These are phyloP conservation scores for Nemania abortiva DNA, from an alignment of 2,329 filamentous ascomycete species.

Conservation along the genomic window DNA sequence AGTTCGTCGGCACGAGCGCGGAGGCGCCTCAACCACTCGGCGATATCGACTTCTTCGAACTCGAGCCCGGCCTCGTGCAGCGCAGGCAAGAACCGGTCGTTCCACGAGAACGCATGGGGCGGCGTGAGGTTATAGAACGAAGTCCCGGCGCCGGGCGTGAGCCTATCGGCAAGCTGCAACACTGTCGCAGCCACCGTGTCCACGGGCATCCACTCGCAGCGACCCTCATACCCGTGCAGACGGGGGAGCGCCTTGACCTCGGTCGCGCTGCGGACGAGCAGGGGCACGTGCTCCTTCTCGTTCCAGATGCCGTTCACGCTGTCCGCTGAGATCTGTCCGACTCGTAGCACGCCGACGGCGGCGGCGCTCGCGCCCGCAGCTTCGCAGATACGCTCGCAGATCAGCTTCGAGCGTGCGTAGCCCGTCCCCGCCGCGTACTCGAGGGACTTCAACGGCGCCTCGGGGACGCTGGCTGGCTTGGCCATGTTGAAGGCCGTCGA, in stretches of 20 bases:
- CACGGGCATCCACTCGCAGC: constrained; percentile 52
- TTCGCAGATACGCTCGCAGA: constrained; percentile 54
- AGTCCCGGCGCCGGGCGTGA: constrained; percentile 27
- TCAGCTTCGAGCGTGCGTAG: constrained; percentile 55
- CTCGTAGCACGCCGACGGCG: constrained; percentile 50
- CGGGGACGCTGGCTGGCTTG: constrained; percentile 47
- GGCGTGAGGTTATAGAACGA: constrained; percentile 46
- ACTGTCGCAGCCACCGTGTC: constrained; percentile 49
- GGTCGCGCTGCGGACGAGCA: constrained; percentile 44
- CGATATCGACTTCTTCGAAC: constrained; percentile 52
- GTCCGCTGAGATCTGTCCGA: constrained; percentile 54
- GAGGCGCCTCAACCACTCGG: constrained; percentile 52
- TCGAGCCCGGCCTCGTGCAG: constrained; percentile 50
- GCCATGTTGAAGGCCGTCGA: constrained; percentile 52
- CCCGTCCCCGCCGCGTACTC: constrained; percentile 47
- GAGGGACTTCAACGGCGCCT: constrained; percentile 48
- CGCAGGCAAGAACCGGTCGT: constrained; percentile 47
- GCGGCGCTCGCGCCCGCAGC: constrained; percentile 45
- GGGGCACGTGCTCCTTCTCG: constrained; percentile 47
- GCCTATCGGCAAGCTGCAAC: constrained; percentile 41
- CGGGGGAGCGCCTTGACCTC: constrained; percentile 44
- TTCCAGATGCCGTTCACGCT: constrained; percentile 49
- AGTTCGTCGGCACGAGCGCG: constrained; percentile 42
- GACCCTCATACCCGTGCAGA: constrained; percentile 42
- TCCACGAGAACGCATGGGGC: constrained; percentile 54